Base-by-base conservation (phyloP, 1,284 basidiomycete species). In the Apiotrichum gamsii region DNA sequence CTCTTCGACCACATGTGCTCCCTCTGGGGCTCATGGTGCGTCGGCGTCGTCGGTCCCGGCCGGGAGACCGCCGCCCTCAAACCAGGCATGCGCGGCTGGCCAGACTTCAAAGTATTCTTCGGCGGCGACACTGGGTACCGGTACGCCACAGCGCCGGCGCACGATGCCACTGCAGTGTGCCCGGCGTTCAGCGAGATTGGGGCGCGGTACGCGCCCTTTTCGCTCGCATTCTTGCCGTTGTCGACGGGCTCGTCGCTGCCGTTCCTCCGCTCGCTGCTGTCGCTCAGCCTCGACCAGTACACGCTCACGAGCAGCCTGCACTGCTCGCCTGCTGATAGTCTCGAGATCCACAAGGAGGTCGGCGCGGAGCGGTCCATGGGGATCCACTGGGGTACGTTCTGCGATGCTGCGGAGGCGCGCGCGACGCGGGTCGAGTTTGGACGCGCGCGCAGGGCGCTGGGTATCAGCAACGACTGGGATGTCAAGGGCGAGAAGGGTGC, bases 381-480 rank as follows among this genome's bases (percentile, higher is more conserved):
- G 9, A 67, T 73, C 20, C 71, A 73, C 54, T 72, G 70, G 65
- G 69, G 70, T n/a, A 73, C 71, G 9, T 72, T 73, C 50, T 72
- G 68, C 45, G 68, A 71, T 45, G 51, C 50, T 5, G 61, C 69
- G 16, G 71, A 73, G 52, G 59, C 64, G 8, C 51, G 71, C 32
- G 71, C 69, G 3, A 64, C 61, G n/a, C 43, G 70, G 16, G 65
- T 69, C 13, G 68, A 69, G 32, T 72, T 73, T 60, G 69, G 64
- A 5, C 48, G 66, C 8, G 63, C 52, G 4, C 53, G 69, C 8
- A 43, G 67, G 31, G 32, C 52, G 16, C 38, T 54, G 5, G 59
- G 56, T 2, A 58, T 72, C 6, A 54, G 61, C 15, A 43, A 46
- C 29, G 36, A 48, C 5, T 71, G 68, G 70, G 50, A 55, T 3